These are phyloP conservation scores for Chaetomium tenue DNA, from an alignment of 495 filamentous ascomycete genomes.

Conservation along the genomic window DNA sequence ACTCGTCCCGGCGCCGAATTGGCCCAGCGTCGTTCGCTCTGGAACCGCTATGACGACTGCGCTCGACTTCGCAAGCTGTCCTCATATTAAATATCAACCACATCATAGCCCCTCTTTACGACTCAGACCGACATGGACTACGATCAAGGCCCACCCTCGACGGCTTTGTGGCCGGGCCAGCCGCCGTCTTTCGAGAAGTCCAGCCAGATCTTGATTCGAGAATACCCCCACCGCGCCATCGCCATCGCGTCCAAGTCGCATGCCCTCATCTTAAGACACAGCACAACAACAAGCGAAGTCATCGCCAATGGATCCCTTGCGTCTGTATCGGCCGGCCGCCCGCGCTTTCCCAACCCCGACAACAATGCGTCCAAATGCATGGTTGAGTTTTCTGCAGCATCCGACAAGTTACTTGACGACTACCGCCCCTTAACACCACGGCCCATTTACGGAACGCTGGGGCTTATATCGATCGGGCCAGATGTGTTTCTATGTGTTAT, in stretches of 20 bases:
- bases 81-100: background rate
- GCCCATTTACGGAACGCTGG: conserved; percentile 84
- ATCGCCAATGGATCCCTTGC: conserved; percentile 53
- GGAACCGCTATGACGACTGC: conserved; percentile 19
- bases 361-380: conserved; percentile 62
- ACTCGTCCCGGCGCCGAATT: background rate
- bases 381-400: conserved; percentile 75
- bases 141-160: conserved; percentile 23
- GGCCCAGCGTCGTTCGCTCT: background rate
- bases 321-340: conserved; percentile 44
- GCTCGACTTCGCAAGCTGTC: conserved; percentile 1
- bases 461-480: conserved; percentile 76
- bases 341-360: conserved; percentile 39
- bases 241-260: conserved; percentile 75
- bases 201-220: conserved; percentile 62
- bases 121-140: conserved; percentile 29
- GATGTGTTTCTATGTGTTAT: conserved; percentile 95
- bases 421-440: conserved; percentile 71
- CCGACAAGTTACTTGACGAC: conserved; percentile 64
- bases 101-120: conserved; percentile 11
- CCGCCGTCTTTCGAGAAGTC: conserved; percentile 46
- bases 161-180: conserved; percentile 35
- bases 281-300: conserved; percentile 53
- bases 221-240: conserved; percentile 81
- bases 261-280: conserved; percentile 80